Percentiles rank a stretch among this genome's conserved stretches.
These are phyloP conservation scores for Ophiostoma quercus DNA, from an alignment of 2,329 filamentous ascomycete genomes.

Conservation along the genomic window DNA sequence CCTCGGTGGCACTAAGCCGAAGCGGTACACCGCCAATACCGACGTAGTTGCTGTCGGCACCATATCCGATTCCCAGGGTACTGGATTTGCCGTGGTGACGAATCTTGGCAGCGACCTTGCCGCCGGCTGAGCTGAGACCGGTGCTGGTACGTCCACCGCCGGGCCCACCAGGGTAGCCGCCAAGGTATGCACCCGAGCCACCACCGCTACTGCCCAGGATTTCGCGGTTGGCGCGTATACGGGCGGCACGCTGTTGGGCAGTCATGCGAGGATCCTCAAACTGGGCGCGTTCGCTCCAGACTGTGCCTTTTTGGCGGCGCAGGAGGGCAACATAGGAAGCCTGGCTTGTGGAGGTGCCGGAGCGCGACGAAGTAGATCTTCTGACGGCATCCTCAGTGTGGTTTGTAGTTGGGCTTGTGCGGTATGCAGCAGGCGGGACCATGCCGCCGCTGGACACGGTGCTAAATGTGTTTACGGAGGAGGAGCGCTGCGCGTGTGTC, in stretches of 20 bases:
- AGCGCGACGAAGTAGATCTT: conserved; percentile 76
- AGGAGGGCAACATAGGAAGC: conserved; percentile 93
- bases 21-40: conserved; percentile 77
- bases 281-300: conserved; percentile 95
- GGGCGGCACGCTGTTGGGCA: conserved; percentile 80
- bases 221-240: conserved; percentile 78
- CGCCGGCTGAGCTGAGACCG: conserved; percentile 52
- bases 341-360: conserved; percentile 46
- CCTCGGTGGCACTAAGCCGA: conserved; percentile 88
- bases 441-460: conserved; percentile 55
- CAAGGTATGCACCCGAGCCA: conserved; percentile 23
- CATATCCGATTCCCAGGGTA: conserved; percentile 74
- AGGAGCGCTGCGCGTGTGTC: conserved; percentile 50
- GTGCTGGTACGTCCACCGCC: conserved; percentile 53
- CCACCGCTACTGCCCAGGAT: conserved; percentile 66
- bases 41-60: conserved; percentile 68
- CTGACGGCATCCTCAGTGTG: conserved; percentile 48
- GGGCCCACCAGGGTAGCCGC: conserved; percentile 42
- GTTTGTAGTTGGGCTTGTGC: conserved; percentile 46
- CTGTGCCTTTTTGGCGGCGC: conserved; percentile 93
- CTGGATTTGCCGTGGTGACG: conserved; percentile 66
- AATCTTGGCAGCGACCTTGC: conserved; percentile 77
- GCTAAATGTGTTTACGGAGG: conserved; percentile 64
- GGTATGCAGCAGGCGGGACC: conserved; percentile 51
- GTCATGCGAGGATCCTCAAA: conserved; percentile 80